A percentile compares a stretch with the other conserved stretches of the same genome.
phyloP scores from a whole-genome alignment of 352 stramenopile species.

The Phytophthora sp. region DNA sequence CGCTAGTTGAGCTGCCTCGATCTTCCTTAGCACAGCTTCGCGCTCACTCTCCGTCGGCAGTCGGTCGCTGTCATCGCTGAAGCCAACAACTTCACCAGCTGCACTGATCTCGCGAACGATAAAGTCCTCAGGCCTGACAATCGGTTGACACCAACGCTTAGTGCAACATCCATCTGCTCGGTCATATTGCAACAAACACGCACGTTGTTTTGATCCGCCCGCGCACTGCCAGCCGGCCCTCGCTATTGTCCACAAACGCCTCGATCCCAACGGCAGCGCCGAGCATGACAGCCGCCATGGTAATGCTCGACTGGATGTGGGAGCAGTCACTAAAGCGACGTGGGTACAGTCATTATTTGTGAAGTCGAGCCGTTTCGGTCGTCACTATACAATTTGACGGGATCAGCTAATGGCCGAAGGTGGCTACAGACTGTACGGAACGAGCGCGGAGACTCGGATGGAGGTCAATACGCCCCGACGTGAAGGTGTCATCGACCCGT shows the following conservation, averaged over 20 bases:
- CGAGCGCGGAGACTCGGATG: neutral
- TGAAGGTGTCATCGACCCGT: neutral
- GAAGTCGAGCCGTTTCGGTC: neutral
- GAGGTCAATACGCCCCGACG: neutral
- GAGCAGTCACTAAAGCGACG: neutral
- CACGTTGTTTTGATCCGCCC: conserved; percentile 57
- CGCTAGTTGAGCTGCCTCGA: conserved; percentile 35
- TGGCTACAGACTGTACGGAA: conserved; percentile 24
- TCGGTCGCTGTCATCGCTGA: conserved; percentile 29
- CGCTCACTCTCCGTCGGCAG: conserved; percentile 46
- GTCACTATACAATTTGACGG: neutral
- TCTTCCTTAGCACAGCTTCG: conserved; percentile 35
- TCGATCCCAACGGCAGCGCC: conserved; percentile 51
- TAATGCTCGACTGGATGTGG: neutral
- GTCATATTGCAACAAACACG: conserved; percentile 16
- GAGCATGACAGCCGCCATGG: conserved; percentile 3
- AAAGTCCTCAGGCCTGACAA: conserved; percentile 59
- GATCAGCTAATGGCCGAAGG: conserved; percentile 11
- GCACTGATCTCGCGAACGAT: conserved; percentile 71
- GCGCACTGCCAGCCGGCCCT: conserved; percentile 19
- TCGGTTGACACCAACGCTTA: conserved; percentile 1
- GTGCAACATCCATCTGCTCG: neutral
- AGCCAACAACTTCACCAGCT: conserved; percentile 41
- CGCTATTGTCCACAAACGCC: conserved; percentile 38
- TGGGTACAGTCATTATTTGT: neutral